phyloP scores from a whole-genome alignment of 1,284 basidiomycete genomes.

The Trametes pubescens region DNA sequence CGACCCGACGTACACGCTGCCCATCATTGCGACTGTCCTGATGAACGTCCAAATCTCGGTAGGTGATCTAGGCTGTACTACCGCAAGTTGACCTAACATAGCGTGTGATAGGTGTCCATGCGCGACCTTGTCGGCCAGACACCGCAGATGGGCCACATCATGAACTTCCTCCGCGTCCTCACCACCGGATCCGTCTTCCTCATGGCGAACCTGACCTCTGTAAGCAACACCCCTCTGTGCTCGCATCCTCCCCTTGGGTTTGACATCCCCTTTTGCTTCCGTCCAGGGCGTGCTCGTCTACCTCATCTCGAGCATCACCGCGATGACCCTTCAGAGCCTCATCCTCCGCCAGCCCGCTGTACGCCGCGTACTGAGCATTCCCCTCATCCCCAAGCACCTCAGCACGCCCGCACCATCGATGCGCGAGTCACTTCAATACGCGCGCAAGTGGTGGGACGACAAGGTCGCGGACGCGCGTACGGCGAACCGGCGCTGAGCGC shows the following conservation, averaged over 20 bases:
- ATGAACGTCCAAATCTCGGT: conserved; percentile 82
- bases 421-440: conserved; percentile 40
- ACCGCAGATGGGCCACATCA: conserved; percentile 69
- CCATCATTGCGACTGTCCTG: conserved; percentile 65
- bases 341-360: conserved; percentile 56
- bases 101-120: conserved; percentile 55
- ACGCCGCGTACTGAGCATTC: conserved; percentile 57
- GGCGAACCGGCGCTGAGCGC: conserved; percentile 13
- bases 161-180: conserved; percentile 76
- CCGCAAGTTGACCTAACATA: neutral
- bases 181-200: conserved; percentile 68
- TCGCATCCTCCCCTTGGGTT: conserved; percentile 13
- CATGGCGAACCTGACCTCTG: conserved; percentile 66
- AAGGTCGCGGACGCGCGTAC: conserved; percentile 37
- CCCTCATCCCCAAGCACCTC: conserved; percentile 45
- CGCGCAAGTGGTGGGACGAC: conserved; percentile 41
- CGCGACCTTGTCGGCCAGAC: conserved; percentile 60
- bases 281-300: conserved; percentile 69
- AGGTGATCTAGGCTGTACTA: conserved; percentile 37
- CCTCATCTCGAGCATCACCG: conserved; percentile 56
- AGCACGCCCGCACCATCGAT: conserved; percentile 38
- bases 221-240: conserved; percentile 41
- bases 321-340: conserved; percentile 55
- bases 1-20: conserved; percentile 85
- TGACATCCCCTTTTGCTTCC: neutral